Evolutionary conservation across 2,329 filamentous ascomycete genomes (phyloP).

Genomic region (Phaeosphaeriaceae sp.): DNA sequence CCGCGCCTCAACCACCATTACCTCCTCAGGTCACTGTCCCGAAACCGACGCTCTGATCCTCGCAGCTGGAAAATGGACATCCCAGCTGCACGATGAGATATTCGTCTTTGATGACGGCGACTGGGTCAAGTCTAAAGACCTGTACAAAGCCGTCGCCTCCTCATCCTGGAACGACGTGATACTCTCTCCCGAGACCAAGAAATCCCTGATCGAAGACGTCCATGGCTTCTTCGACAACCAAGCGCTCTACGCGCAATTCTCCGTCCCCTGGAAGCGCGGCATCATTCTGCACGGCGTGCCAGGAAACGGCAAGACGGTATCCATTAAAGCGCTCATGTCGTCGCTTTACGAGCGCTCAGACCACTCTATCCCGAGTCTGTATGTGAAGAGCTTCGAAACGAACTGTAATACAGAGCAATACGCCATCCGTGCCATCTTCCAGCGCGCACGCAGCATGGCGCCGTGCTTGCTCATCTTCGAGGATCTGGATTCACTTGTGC

Average conservation of each 20-base stretch:
- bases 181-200: conserved; percentile 68
- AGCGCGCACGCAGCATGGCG: conserved; percentile 65
- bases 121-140: conserved; percentile 67
- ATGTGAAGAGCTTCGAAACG: conserved; percentile 59
- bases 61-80: conserved; percentile 62
- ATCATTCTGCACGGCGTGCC: conserved; percentile 62
- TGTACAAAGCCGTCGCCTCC: conserved; percentile 58
- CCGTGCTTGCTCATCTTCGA: conserved; percentile 75
- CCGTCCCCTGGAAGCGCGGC: conserved; percentile 58
- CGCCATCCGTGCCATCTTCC: conserved; percentile 42
- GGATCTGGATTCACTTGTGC: conserved; percentile 71
- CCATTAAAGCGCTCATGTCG: conserved; percentile 72
- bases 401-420: conserved; percentile 63
- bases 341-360: conserved; percentile 60
- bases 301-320: conserved; percentile 72
- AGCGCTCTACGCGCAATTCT: conserved; percentile 51
- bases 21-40: conserved; percentile 24
- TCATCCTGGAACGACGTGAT: conserved; percentile 70
- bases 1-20: conserved; percentile 12
- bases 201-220: conserved; percentile 67
- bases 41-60: conserved; percentile 59
- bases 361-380: conserved; percentile 57
- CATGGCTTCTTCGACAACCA: conserved; percentile 58
- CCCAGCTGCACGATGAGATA: conserved; percentile 66
- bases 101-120: conserved; percentile 68